Conservation (phyloP, 2,329 filamentous ascomycete species). For the Stromatinia cepivora region DNA sequence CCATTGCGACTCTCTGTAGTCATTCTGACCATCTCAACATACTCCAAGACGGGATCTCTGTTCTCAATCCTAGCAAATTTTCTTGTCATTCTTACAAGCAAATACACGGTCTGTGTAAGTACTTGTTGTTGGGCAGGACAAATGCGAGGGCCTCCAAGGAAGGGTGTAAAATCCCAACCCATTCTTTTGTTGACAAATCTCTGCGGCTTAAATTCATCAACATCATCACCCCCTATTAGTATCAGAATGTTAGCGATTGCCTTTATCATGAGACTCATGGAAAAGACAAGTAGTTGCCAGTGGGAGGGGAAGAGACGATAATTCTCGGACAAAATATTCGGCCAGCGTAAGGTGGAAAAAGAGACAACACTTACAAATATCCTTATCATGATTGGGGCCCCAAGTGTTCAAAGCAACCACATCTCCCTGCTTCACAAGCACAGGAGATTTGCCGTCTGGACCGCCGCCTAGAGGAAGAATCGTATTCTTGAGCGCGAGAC, state of each 20-base stretch:
- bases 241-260: no score
- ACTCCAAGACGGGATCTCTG: slow-evolving; percentile 28
- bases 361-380: slow-evolving; percentile 33
- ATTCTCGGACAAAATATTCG: no score
- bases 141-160: slow-evolving; percentile 41
- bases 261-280: no score
- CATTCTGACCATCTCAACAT: slow-evolving; percentile 15
- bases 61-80: slow-evolving; percentile 38
- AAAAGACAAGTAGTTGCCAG: no score
- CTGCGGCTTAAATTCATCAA: slow-evolving; percentile 41
- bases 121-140: slow-evolving; percentile 42
- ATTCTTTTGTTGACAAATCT: slow-evolving; percentile 43
- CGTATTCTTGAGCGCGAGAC: slow-evolving; percentile 47
- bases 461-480: slow-evolving; percentile 39
- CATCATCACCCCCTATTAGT: slow-evolving; percentile 34
- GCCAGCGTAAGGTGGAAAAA: no score
- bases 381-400: slow-evolving; percentile 37
- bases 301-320: no score
- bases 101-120: slow-evolving; percentile 34
- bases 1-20: slow-evolving; percentile 20
- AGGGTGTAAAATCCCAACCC: slow-evolving; percentile 44
- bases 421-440: slow-evolving; percentile 35
- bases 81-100: slow-evolving; percentile 35
- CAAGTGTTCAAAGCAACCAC: slow-evolving; percentile 31
- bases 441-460: slow-evolving; percentile 31